Conservation (phyloP, 2,329 filamentous ascomycete genomes). For the Penicillium sp. region DNA sequence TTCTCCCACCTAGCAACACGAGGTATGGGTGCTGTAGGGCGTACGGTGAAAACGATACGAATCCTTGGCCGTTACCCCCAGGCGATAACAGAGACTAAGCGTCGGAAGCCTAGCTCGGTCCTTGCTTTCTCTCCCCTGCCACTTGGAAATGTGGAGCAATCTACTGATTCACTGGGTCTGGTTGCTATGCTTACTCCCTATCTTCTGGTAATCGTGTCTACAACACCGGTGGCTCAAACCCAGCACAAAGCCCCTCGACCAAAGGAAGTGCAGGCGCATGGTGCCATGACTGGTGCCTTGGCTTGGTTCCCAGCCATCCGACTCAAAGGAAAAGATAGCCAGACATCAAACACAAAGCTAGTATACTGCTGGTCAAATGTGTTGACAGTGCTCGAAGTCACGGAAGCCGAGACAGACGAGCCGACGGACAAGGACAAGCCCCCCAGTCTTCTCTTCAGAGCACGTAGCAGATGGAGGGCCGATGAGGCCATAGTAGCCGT, state of each 20-base stretch:
- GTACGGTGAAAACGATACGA: slow-evolving; percentile 83
- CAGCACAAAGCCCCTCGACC: slow-evolving; percentile 91
- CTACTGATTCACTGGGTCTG: slow-evolving; percentile 82
- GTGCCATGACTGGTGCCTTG: slow-evolving; percentile 87
- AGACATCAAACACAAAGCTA: slow-evolving; percentile 73
- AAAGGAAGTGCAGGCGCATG: slow-evolving; percentile 86
- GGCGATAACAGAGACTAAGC: slow-evolving; percentile 61
- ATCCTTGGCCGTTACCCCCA: slow-evolving; percentile 90
- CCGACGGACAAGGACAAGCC: slow-evolving; percentile 73
- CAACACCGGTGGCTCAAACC: slow-evolving; percentile 91
- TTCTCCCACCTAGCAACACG: slow-evolving; percentile 95
- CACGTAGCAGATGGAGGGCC: slow-evolving; percentile 85
- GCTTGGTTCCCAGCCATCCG: slow-evolving; percentile 98
- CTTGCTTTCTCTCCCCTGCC: slow-evolving; percentile 88
- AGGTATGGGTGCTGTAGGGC: slow-evolving; percentile 81
- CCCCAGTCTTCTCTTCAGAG: slow-evolving; percentile 73
- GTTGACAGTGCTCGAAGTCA: slow-evolving; percentile 87
- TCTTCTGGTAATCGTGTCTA: slow-evolving; percentile 93
- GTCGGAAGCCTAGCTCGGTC: slow-evolving; percentile 88
- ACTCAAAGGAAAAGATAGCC: slow-evolving; percentile 72
- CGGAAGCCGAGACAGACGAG: slow-evolving; percentile 62
- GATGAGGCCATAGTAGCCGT: slow-evolving; percentile 95
- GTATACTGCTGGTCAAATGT: slow-evolving; percentile 99
- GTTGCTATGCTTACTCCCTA: slow-evolving; percentile 97
- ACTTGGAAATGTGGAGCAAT: slow-evolving; percentile 88